phyloP scores from a whole-genome alignment of 208 protist species.

The Dictyostelium gargantuum region DNA sequence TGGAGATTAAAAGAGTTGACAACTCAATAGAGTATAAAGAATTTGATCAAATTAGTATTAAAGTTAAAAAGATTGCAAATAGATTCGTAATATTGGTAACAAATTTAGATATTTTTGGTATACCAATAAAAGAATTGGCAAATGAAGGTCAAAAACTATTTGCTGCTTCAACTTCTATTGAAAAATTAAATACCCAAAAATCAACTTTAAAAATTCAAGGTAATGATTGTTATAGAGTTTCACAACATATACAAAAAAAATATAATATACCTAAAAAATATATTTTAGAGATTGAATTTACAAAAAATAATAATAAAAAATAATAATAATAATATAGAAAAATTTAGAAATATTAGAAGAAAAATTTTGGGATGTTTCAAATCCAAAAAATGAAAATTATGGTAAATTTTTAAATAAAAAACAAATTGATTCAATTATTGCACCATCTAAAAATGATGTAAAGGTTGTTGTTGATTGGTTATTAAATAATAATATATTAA shows the following conservation, averaged over 20 bases:
- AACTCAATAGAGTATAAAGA: not conserved
- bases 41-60: not conserved
- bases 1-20: not conserved
- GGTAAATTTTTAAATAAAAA: constrained; percentile 27
- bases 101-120: not conserved
- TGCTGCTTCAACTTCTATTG: constrained; percentile 16
- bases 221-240: not conserved
- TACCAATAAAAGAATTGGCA: constrained; percentile 9
- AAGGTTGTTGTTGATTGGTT: not conserved
- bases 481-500: not conserved
- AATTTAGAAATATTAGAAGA: constrained; percentile 24
- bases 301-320: not conserved
- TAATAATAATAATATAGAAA: not conserved
- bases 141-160: constrained; percentile 51
- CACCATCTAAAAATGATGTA: not conserved
- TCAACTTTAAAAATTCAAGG: constrained; percentile 49
- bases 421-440: constrained; percentile 6
- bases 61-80: not conserved
- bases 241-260: not conserved
- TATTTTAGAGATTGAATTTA: not conserved
- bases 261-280: constrained; percentile 18
- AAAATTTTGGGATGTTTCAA: constrained; percentile 36
- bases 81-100: constrained; percentile 18
- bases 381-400: constrained; percentile 24
- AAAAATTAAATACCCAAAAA: not conserved